Conservation (phyloP, 345 rosid species). For the Alliaria petiolata region DNA sequence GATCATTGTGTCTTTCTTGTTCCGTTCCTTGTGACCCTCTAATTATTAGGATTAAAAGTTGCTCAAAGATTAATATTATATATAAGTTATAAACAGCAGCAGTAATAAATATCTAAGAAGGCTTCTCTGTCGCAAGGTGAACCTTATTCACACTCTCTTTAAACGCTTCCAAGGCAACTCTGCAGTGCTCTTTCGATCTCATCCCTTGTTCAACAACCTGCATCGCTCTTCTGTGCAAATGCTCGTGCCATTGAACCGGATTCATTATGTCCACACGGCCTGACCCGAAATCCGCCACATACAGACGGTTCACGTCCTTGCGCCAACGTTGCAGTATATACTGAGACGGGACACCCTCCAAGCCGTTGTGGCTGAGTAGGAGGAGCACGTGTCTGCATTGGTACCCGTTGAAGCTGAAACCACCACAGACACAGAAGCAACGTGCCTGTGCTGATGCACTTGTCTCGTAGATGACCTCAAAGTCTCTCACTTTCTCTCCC, state of each 20-base stretch:
- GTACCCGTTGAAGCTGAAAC: constrained; percentile 75
- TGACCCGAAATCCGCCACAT: constrained; percentile 49
- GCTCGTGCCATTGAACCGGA: constrained; percentile 68
- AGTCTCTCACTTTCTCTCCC: constrained; percentile 45
- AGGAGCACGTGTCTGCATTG: constrained; percentile 68
- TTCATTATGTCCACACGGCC: constrained; percentile 46
- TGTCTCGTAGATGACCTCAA: constrained; percentile 66
- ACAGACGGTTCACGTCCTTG: constrained; percentile 62
- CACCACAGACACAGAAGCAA: constrained; percentile 75
- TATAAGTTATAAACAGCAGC: too few species aligned
- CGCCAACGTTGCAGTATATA: constrained; percentile 74
- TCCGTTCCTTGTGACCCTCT: too few species aligned
- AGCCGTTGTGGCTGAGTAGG: constrained; percentile 54
- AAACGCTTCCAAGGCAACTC: constrained; percentile 70
- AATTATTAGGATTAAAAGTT: too few species aligned
- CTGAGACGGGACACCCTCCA: constrained; percentile 68
- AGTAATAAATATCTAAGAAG: neutral
- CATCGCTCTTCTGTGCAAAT: constrained; percentile 73
- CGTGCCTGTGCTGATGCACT: constrained; percentile 54
- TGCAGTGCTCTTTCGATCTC: constrained; percentile 65
- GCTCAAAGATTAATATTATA: too few species aligned
- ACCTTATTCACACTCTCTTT: constrained; percentile 68
- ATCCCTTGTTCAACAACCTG: constrained; percentile 86
- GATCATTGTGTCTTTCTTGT: too few species aligned
- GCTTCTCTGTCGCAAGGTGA: constrained; percentile 54